Base-by-base conservation (phyloP, 108 stramenopile genomes). In the Stephanodiscus triporus region DNA sequence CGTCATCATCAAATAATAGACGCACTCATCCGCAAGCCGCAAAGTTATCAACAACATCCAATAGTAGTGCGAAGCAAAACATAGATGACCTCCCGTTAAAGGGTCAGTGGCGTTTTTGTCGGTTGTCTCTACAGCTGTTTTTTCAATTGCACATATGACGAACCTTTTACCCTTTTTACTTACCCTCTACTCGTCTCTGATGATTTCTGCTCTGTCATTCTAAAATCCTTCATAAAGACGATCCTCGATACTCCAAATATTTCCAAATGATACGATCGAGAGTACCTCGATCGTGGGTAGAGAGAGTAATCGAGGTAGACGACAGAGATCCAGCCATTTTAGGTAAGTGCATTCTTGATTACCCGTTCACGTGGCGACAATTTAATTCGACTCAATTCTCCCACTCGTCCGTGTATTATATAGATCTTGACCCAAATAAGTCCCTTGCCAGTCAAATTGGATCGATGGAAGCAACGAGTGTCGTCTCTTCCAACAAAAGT, bases 221-320 rank as follows among this genome's bases (percentile, higher is more conserved):
- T 50, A 36, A 57, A n/a, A n/a, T n/a, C 56, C 5, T n/a, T 51
- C 0, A 0, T 65, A 5, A 47, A 42, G 57, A 66, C 61, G 80
- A 81, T 37, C 80, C 80, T 43, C 73, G 73, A 22, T 81, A 70
- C 55, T 57, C 73, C 0, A 81, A 81, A 63, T 81, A 81, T 54
- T 82, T 82, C 61, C 72, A 82, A 75, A 82, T 82, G 81, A 68
- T 82, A 27, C 72, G 74, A 50, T 75, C 74, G 11, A 47, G 81
- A 32, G 73, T 82, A 6, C 81, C 81, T 47, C 43, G 77, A 40
- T 78, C 73, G 38, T 75, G 77, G 77, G 81, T 75, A n/a, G 74
- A 82, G 58, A 72, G 77, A 13, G 81, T 79, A 17, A 79, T 78
- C 36, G 78, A 79, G 65, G 77, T 74, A 27, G 81, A 82, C 67